A percentile compares a stretch with the other conserved stretches of the same genome.
These are phyloP conservation scores for Euphorbia tirucalli DNA, from an alignment of 345 rosid genomes.

Conservation along the genomic window DNA sequence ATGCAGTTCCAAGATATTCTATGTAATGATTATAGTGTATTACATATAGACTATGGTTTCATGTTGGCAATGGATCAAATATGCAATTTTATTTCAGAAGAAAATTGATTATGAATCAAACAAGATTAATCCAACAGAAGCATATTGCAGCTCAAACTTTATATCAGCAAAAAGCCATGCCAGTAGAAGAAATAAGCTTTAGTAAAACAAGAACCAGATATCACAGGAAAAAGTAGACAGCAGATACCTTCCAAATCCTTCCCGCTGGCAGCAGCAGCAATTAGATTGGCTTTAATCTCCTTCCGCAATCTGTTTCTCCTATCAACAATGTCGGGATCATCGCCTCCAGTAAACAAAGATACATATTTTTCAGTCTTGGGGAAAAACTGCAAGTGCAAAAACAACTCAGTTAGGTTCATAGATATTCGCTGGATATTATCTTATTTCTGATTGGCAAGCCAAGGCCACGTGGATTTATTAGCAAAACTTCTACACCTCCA, in stretches of 20 bases:
- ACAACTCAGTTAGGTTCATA: constrained; percentile 1
- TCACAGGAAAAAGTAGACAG: background rate
- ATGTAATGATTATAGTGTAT: background rate
- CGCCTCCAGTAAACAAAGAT: constrained; percentile 82
- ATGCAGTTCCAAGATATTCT: background rate
- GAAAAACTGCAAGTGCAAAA: constrained; percentile 61
- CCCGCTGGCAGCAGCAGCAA: constrained; percentile 96
- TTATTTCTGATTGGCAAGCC: background rate
- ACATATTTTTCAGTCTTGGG: constrained; percentile 98
- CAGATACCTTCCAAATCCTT: constrained; percentile 93
- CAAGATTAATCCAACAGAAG: background rate
- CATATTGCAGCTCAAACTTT: background rate
- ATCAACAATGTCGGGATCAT: constrained; percentile 59
- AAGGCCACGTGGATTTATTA: background rate
- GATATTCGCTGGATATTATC: background rate
- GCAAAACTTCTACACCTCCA: background rate
- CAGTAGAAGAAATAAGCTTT: background rate
- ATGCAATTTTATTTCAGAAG: background rate
- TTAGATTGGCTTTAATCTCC: constrained; percentile 86
- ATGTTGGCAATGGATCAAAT: background rate
- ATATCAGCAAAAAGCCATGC: background rate
- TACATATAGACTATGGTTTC: background rate
- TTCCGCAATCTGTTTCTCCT: constrained; percentile 82
- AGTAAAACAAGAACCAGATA: background rate
- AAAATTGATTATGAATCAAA: background rate